phyloP scores from a whole-genome alignment of 495 filamentous ascomycete species.

The Aspergillus heteromorphus region DNA sequence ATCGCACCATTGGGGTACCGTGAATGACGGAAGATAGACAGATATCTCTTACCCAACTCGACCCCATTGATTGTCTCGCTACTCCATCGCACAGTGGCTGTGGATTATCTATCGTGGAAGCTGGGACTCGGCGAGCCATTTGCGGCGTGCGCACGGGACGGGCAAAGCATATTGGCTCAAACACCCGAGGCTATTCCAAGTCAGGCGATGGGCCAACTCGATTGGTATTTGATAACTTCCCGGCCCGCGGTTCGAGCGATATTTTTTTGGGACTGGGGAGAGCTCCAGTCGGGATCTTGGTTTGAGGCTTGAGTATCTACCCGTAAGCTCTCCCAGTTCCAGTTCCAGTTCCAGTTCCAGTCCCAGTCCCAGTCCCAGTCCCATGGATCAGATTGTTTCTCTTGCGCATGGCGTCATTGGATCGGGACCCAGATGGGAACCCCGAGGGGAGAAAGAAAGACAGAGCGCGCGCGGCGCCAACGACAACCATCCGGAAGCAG shows the following conservation, averaged over 20 bases:
- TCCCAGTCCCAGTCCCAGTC: too few species aligned
- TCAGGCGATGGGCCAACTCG: not conserved
- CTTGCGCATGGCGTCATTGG: not conserved
- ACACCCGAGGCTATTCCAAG: conserved; percentile 8
- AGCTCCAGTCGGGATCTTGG: conserved; percentile 13
- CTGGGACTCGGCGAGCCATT: too few species aligned
- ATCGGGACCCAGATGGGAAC: too few species aligned
- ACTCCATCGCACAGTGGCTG: not conserved
- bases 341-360: too few species aligned
- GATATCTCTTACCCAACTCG: not conserved
- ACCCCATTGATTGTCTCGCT: not conserved
- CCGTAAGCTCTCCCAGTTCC: not conserved
- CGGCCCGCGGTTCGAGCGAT: conserved; percentile 9
- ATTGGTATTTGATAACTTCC: conserved; percentile 4
- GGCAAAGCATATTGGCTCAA: conserved; percentile 3
- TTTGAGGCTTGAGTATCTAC: conserved; percentile 11
- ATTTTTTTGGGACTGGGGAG: not conserved
- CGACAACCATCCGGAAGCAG: too few species aligned
- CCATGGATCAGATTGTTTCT: too few species aligned
- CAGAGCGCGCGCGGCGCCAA: too few species aligned
- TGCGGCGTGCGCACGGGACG: not conserved
- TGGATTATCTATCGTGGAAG: not conserved
- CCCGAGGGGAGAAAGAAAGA: too few species aligned
- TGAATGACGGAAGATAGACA: not conserved
- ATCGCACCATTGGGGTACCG: not conserved